Conservation (phyloP, 768 basidiomycete genomes). For the Phallus indusiatus region DNA sequence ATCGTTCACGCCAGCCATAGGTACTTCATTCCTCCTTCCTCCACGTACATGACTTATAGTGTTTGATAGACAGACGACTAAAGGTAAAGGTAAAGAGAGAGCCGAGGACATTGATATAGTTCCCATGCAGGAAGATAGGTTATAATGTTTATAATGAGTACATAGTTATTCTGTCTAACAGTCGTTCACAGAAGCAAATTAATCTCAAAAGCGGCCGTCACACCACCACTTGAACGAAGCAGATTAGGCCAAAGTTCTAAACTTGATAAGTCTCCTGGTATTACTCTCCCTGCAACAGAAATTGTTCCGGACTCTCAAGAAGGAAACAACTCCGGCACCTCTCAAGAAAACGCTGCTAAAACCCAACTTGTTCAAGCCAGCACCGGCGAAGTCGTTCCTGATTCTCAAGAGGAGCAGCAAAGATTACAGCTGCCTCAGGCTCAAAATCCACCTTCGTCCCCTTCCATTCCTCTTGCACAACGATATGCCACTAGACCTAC, state of each 20-base stretch:
- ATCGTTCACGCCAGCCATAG: not conserved
- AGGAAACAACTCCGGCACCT: not conserved
- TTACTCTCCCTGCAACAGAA: not conserved
- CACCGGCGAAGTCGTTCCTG: constrained; percentile 4
- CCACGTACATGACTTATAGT: not conserved
- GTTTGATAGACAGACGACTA: not conserved
- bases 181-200: not conserved
- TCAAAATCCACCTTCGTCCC: not conserved
- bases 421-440: not conserved
- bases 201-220: not conserved
- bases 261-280: not conserved
- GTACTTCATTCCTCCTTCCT: not conserved
- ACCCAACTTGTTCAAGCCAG: not conserved
- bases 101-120: not conserved
- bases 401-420: constrained; percentile 7
- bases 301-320: not conserved
- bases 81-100: not conserved
- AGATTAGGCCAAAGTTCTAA: not conserved
- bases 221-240: not conserved
- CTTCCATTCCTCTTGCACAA: not conserved
- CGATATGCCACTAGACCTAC: not conserved
- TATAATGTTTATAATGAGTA: not conserved
- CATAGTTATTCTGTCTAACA: not conserved
- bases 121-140: not conserved
- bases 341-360: not conserved